Conservation (phyloP, 352 stramenopile genomes). For the Blastocystis sp. region DNA sequence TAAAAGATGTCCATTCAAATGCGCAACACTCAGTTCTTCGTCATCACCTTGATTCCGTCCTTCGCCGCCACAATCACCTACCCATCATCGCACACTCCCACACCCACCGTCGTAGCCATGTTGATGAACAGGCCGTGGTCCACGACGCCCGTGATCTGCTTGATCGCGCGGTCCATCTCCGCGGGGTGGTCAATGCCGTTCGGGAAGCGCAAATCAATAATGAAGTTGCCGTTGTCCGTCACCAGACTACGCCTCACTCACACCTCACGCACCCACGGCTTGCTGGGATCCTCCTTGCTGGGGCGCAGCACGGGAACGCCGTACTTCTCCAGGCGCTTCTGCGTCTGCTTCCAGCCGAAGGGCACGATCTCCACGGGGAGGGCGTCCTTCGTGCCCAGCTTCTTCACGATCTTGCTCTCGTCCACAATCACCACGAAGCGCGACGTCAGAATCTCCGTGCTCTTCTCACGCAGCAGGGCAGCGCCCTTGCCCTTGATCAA, state of each 20-base stretch:
- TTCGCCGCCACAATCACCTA: conserved; percentile 22
- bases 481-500: conserved; percentile 30
- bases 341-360: conserved; percentile 42
- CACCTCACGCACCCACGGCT: background rate
- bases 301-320: background rate
- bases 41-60: conserved; percentile 29
- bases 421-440: conserved; percentile 59
- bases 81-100: background rate
- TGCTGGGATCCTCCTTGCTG: background rate
- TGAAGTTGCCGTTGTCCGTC: conserved; percentile 59
- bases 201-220: conserved; percentile 6
- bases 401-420: conserved; percentile 31
- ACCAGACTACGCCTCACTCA: background rate
- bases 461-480: conserved; percentile 57
- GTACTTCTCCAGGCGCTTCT: conserved; percentile 11
- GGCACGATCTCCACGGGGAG: conserved; percentile 33
- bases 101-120: conserved; percentile 27
- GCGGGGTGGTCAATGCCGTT: conserved; percentile 27
- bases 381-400: conserved; percentile 1
- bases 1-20: background rate
- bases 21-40: background rate
- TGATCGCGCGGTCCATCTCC: conserved; percentile 22
- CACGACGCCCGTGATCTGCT: conserved; percentile 24
- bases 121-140: conserved; percentile 52
- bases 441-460: conserved; percentile 27